Evolutionary conservation across 2,329 filamentous ascomycete genomes (phyloP), one percentile per base, ranked within the genome.

Genomic region (Fusarium sterilihyphosum): DNA sequence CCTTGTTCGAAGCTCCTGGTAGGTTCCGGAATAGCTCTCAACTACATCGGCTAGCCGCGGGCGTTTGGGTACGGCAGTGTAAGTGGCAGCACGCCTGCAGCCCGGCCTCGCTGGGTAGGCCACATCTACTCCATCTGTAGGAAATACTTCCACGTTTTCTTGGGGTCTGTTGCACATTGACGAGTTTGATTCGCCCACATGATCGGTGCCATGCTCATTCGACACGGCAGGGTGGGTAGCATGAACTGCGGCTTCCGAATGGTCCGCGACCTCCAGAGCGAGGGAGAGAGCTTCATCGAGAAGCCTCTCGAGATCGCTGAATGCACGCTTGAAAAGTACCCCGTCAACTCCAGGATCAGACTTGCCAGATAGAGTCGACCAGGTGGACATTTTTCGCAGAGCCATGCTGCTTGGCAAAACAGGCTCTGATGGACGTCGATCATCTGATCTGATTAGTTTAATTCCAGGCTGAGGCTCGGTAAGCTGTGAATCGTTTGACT

Each of bases 211-310:
- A 20, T 60, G 56, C 18, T 61, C 60, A 22, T 71, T 67, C n/a
- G 70, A 53, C 12, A 59, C 38, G n/a, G 62, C 73, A 53, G 70
- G 65, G 33, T 74, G 24, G 29, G 70, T 49, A 40, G 65, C 60
- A 33, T 56, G 58, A 33, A 60, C 50, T 41, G 71, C 35, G 37
- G 59, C 65, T 41, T 81, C 78, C 22, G 82, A 79, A 17, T 70
- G 77, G 38, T 83, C 81, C 9, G 83, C 80, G 17, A 81, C 83
- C 58, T 85, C 81, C 24, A 83, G 81, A 17, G 85, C 86, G 47
- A 88, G 77, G 5, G 81, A 78, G 14, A 88, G 73, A 17, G 86
- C 85, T 75, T 88, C 86, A 38, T 80, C 83, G 11, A 88, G 75
- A 24, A 88, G 82, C 31, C 83, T 80, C 67, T 88, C 86, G 33